phyloP scores from a whole-genome alignment of 768 basidiomycete genomes.

The Pulveroboletus sp. region DNA sequence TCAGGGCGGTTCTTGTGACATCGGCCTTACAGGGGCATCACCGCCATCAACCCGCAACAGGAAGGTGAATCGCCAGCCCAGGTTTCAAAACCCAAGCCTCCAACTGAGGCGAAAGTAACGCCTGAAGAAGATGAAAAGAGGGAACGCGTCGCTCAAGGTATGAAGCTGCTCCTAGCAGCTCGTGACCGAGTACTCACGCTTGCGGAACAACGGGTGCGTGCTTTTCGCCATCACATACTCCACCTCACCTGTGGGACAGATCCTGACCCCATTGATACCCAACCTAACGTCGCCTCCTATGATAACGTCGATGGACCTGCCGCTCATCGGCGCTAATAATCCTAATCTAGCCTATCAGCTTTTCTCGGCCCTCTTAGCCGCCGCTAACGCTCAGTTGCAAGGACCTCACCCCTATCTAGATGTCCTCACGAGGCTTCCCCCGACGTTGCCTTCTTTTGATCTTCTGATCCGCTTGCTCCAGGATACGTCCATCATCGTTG shows the following conservation, averaged over 20 bases:
- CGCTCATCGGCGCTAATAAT: constrained; percentile 63
- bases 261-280: constrained; percentile 48
- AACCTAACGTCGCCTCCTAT: constrained; percentile 44
- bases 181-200: constrained; percentile 70
- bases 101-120: constrained; percentile 27
- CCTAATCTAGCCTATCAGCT: constrained; percentile 67
- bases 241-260: constrained; percentile 31
- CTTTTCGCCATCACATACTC: neutral
- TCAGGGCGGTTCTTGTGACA: constrained; percentile 16
- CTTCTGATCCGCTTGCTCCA: constrained; percentile 64
- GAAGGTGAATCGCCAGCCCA: constrained; percentile 3
- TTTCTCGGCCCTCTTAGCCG: constrained; percentile 53
- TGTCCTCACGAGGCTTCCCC: constrained; percentile 61
- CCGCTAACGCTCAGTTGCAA: constrained; percentile 27
- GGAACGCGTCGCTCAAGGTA: constrained; percentile 56
- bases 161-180: constrained; percentile 65
- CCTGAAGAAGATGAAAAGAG: constrained; percentile 54
- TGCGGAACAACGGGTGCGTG: constrained; percentile 64
- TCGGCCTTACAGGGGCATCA: constrained; percentile 14
- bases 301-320: constrained; percentile 65
- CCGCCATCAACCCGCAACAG: constrained; percentile 6
- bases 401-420: constrained; percentile 53
- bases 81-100: neutral
- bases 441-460: constrained; percentile 70
- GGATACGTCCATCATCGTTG: constrained; percentile 50